Evolutionary conservation across 192 early-diverging fungal genomes (phyloP), one percentile per base, ranked within the genome.

Genomic region (Gonapodya prolifera): DNA sequence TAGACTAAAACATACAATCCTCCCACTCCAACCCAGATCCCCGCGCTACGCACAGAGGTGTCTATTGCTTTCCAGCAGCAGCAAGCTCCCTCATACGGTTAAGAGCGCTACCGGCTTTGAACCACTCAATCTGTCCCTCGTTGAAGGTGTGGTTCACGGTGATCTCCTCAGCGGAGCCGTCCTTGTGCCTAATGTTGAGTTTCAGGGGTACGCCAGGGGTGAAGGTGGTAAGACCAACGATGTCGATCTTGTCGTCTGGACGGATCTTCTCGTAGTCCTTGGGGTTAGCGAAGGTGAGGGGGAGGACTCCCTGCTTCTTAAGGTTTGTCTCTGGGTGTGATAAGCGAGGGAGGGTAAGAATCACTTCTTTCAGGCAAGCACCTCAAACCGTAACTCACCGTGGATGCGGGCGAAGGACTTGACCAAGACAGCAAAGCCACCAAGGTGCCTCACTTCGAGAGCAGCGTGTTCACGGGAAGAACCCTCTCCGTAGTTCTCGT

Each of bases 401-500:
- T 99, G 97, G 85, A 99, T 99, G 84, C 97, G 94, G 74, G 97
- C 97, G 85, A 99, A 99, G 74, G 92, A 94, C 87, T 95, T 94
- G 85, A 93, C 92, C 82, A 99, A 93, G 80, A 99, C 92, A n/a
- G 95, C 95, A 74, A 87, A 89, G 83, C 97, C 95, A 75, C 94
- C 94, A 69, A 99, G 88, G 89, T 96, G 94, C 83, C 97, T 92
- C 73, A 95, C 94, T 81, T 98, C 95, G 80, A 99, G 89, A 77
- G 97, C 97, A 74, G 97, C 97, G 83, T 99, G 97, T 84, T 99
- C 97, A 82, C 97, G 93, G 78, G 97, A 97, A 45, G 96, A 98
- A 73, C 97, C 97, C 88, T 99, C 97, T 80, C 97, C 97, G 83
- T 99, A 99, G 92, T 99, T 99, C 86, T 98, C 94, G 84, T 98